A percentile compares a stretch with the other conserved stretches of the same genome.
Conservation (phyloP, 2,329 filamentous ascomycete genomes). For the Neocucurbitaria cava region DNA sequence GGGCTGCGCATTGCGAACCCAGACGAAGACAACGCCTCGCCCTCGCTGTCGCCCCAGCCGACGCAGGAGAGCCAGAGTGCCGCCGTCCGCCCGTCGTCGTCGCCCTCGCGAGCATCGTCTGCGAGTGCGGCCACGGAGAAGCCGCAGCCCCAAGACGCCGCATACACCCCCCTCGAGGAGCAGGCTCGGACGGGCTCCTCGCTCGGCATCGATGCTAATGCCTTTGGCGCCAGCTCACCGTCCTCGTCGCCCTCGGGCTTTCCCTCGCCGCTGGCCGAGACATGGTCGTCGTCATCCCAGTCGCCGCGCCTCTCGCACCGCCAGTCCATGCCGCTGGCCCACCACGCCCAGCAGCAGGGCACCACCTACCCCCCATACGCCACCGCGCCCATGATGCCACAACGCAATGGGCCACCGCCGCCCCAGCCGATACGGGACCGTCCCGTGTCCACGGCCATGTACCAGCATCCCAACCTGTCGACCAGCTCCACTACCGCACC, state of each 20-base stretch:
- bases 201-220: constrained; percentile 51
- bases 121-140: constrained; percentile 49
- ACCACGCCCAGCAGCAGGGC: constrained; percentile 51
- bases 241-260: constrained; percentile 33
- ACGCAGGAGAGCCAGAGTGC: constrained; percentile 9
- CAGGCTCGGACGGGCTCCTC: constrained; percentile 40
- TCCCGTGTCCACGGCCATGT: constrained; percentile 56
- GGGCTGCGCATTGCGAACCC: constrained; percentile 97
- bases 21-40: constrained; percentile 68
- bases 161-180: constrained; percentile 20
- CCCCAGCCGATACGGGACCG: constrained; percentile 44
- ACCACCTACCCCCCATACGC: constrained; percentile 40
- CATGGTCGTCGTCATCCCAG: constrained; percentile 31
- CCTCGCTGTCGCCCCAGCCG: constrained; percentile 34
- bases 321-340: constrained; percentile 52
- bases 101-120: constrained; percentile 41
- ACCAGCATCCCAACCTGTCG: constrained; percentile 57
- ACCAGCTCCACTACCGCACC: constrained; percentile 52
- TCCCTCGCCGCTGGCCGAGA: constrained; percentile 33
- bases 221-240: constrained; percentile 43
- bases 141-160: constrained; percentile 35
- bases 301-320: constrained; percentile 50
- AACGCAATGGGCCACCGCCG: constrained; percentile 36
- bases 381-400: constrained; percentile 30
- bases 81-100: constrained; percentile 27